Evolutionary conservation across 139 green algal species (phyloP), one percentile per base, ranked within the genome.

Genomic region (Parachlorella kessleri): DNA sequence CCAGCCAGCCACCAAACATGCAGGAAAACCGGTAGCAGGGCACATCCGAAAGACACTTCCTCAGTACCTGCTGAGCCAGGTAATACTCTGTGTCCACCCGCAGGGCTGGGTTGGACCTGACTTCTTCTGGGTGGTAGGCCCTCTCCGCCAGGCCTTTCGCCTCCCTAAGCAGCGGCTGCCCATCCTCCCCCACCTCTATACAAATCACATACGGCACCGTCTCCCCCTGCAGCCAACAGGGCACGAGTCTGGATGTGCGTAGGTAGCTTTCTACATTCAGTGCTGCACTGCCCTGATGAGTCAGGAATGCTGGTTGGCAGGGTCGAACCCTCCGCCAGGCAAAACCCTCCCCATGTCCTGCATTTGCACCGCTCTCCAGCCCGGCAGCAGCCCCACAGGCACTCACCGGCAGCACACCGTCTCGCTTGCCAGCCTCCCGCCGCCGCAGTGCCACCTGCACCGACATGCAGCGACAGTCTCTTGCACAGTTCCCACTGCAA

Each of bases 171-270:
- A 69, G 76, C 23, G 78, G 53, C n/a, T 39, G 53, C 40, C 67
- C 66, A 23, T 76, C 74, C 21, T 36, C 75, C 37, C 69, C 55
- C 42, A 73, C 40, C 36, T 94, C 81, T 9, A 93, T 74, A 86
- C 93, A 98, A 73, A 99, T 98, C 70, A 99, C 86, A 87, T 99
- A 99, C 23, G 96, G 95, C 76, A 99, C 94, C 4, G 95, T 98
- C 75, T 99, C 95, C 8, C 95, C 95, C 80, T 90, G 84, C 40
- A 76, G 0, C n/a, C n/a, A n/a, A n/a, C n/a, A n/a, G n/a, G n/a
- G n/a, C n/a, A n/a, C n/a, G n/a, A n/a, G n/a, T n/a, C n/a, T n/a
- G n/a, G n/a, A n/a, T n/a, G n/a, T n/a, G n/a, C n/a, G n/a, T n/a
- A n/a, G n/a, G n/a, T n/a, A n/a, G n/a, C n/a, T n/a, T n/a, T n/a